phyloP scores from a whole-genome alignment of 805 yeast genomes.

The Candida tammaniensis region DNA sequence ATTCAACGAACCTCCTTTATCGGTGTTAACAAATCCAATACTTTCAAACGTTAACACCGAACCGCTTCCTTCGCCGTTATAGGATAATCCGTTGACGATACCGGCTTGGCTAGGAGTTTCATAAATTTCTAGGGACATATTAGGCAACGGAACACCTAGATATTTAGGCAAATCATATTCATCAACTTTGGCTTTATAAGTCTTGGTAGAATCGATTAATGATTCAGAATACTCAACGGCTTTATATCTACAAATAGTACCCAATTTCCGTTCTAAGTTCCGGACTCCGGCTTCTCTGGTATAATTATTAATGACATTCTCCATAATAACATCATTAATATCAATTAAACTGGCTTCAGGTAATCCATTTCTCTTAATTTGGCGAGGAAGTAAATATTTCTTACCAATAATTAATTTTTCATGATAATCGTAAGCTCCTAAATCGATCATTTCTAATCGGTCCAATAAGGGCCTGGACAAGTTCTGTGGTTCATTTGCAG shows the following conservation, averaged over 20 bases:
- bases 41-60: constrained; percentile 78
- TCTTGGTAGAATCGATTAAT: constrained; percentile 16
- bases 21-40: constrained; percentile 48
- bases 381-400: constrained; percentile 72
- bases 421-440: constrained; percentile 74
- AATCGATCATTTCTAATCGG: constrained; percentile 77
- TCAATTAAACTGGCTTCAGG: constrained; percentile 37
- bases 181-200: constrained; percentile 43
- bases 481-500: constrained; percentile 74
- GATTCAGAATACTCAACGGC: constrained; percentile 64
- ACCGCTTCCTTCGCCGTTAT: constrained; percentile 84
- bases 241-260: constrained; percentile 74
- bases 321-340: constrained; percentile 54
- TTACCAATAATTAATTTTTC: constrained; percentile 75
- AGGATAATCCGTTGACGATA: constrained; percentile 83
- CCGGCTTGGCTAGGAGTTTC: constrained; percentile 44
- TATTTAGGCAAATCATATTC: constrained; percentile 61
- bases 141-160: constrained; percentile 62
- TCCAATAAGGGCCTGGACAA: constrained; percentile 77
- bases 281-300: constrained; percentile 88
- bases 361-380: constrained; percentile 65
- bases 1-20: constrained; percentile 44
- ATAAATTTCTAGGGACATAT: constrained; percentile 26
- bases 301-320: constrained; percentile 61
- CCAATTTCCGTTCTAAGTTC: constrained; percentile 69